Conservation (phyloP, 805 yeast species). For the Candida sanyiensis region DNA sequence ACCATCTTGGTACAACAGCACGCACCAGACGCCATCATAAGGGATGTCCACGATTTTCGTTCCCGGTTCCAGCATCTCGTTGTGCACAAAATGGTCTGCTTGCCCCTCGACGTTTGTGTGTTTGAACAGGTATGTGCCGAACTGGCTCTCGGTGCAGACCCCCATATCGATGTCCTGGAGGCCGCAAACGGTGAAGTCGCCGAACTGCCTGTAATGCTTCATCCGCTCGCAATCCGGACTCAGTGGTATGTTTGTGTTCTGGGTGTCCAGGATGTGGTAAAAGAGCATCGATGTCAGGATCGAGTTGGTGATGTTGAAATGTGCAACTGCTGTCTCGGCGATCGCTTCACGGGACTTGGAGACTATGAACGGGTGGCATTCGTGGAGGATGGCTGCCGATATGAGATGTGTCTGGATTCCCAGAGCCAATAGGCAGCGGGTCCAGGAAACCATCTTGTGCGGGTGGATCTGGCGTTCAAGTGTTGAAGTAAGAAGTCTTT, state of each 20-base stretch:
- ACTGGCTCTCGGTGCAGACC: background rate
- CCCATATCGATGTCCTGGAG: slow-evolving; percentile 8
- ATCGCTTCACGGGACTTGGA: background rate
- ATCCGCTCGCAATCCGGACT: slow-evolving; percentile 4
- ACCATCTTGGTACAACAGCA: slow-evolving; percentile 11
- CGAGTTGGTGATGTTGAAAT: background rate
- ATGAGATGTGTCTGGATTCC: too few species aligned
- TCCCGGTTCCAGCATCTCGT: background rate
- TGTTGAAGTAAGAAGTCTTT: too few species aligned
- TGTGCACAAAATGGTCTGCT: background rate
- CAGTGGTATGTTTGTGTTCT: slow-evolving; percentile 6
- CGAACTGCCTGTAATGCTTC: slow-evolving; percentile 3
- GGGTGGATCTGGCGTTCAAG: too few species aligned
- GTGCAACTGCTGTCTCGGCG: background rate
- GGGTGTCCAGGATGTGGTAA: slow-evolving; percentile 6
- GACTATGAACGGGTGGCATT: slow-evolving; percentile 5
- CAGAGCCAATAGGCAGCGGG: too few species aligned
- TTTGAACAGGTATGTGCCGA: slow-evolving; percentile 6
- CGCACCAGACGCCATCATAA: slow-evolving; percentile 10
- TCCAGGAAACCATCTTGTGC: too few species aligned
- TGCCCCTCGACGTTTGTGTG: background rate
- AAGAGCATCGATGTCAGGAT: slow-evolving; percentile 3
- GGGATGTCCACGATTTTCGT: background rate
- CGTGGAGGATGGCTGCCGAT: slow-evolving; percentile 5
- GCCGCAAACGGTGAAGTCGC: slow-evolving; percentile 10